Evolutionary conservation across 352 stramenopile species (phyloP).

Genomic region (Globisporangium nunn): DNA sequence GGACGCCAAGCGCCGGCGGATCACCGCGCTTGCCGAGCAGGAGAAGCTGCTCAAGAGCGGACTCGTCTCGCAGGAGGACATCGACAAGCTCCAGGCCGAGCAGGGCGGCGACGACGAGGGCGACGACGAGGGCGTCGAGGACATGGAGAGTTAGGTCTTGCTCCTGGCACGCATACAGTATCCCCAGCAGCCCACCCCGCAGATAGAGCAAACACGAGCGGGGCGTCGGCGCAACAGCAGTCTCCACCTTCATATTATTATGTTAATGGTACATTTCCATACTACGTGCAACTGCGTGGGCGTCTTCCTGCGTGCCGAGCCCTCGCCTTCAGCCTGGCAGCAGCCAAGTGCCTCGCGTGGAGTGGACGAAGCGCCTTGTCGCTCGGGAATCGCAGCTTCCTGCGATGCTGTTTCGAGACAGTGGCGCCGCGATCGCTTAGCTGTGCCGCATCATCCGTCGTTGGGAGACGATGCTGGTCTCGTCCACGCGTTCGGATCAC

Average conservation of each 20-base stretch:
- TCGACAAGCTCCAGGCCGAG: conserved; percentile 71
- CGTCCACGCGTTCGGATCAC: too few species aligned
- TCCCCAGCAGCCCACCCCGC: neutral
- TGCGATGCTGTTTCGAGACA: too few species aligned
- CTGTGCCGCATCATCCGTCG: too few species aligned
- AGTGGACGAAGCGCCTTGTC: too few species aligned
- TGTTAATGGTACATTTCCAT: conserved; percentile 13
- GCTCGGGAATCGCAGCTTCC: too few species aligned
- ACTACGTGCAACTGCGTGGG: neutral
- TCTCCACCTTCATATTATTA: conserved; percentile 10
- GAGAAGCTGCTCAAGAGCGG: conserved; percentile 69
- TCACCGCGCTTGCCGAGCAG: conserved; percentile 69
- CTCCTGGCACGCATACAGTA: neutral
- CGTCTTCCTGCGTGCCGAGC: too few species aligned
- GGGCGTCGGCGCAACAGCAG: neutral
- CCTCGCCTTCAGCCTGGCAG: too few species aligned
- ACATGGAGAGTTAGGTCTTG: conserved; percentile 41
- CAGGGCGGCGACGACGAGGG: conserved; percentile 27
- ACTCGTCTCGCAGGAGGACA: conserved; percentile 75
- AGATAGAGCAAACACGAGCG: neutral
- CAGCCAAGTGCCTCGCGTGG: too few species aligned
- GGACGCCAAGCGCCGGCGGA: conserved; percentile 71
- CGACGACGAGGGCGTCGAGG: conserved; percentile 22
- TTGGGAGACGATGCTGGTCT: too few species aligned
- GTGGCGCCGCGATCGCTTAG: too few species aligned